These are phyloP conservation scores for Aspergillus brunneoviolaceus DNA, from an alignment of 2,329 filamentous ascomycete genomes.

Conservation along the genomic window DNA sequence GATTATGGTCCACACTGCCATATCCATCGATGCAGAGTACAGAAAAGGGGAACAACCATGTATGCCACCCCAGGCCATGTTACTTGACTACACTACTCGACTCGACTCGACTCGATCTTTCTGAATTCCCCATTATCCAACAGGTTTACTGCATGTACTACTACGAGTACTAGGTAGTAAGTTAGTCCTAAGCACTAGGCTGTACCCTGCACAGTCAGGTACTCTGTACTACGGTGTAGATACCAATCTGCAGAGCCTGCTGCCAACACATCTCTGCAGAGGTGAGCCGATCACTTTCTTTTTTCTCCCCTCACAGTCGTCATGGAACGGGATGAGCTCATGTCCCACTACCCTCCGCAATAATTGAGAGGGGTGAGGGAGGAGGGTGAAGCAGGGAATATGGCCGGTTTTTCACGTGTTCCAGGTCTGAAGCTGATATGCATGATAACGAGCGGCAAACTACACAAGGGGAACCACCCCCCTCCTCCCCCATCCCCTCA, in stretches of 20 bases:
- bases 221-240: constrained; percentile 12
- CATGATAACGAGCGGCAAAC: background rate
- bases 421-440: background rate
- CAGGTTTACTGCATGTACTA: background rate
- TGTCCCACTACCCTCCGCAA: constrained; percentile 1
- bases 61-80: too few species aligned
- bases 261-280: constrained; percentile 30
- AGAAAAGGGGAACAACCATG: background rate
- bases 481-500: background rate
- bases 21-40: background rate
- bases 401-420: constrained; percentile 3
- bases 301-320: background rate
- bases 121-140: background rate
- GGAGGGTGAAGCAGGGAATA: constrained; percentile 4
- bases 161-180: background rate
- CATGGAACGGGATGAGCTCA: constrained; percentile 6
- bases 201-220: background rate
- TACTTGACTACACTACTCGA: too few species aligned
- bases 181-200: too few species aligned
- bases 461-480: background rate
- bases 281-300: constrained; percentile 11
- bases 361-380: background rate
- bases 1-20: background rate
- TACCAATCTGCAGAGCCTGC: constrained; percentile 26
- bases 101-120: background rate